phyloP scores from a whole-genome alignment of 2,329 filamentous ascomycete species.

The Escovopsis sp. region DNA sequence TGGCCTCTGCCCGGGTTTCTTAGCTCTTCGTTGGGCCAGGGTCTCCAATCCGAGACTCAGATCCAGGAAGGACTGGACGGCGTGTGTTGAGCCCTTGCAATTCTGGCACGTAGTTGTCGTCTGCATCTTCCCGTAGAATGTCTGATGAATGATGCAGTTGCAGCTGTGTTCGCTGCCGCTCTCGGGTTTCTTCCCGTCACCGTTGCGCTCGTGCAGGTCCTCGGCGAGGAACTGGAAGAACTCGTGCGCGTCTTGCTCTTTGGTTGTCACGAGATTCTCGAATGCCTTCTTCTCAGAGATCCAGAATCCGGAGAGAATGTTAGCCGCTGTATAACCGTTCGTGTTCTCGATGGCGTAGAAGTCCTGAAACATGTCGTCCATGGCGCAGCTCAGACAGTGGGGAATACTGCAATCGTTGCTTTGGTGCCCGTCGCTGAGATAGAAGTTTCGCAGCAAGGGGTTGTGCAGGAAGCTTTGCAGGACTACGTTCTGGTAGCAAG shows the following conservation, averaged over 20 bases:
- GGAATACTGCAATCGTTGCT: conserved; percentile 52
- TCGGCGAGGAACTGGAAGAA: conserved; percentile 94
- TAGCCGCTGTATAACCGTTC: conserved; percentile 80
- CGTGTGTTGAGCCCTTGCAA: conserved; percentile 68
- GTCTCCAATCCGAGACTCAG: conserved; percentile 76
- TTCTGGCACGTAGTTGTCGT: conserved; percentile 83
- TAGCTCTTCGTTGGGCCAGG: conserved; percentile 48
- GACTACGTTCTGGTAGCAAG: conserved; percentile 95
- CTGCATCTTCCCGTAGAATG: conserved; percentile 83
- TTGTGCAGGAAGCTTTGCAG: conserved; percentile 90
- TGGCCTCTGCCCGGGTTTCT: conserved; percentile 35
- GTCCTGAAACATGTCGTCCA: conserved; percentile 61
- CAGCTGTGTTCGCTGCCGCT: conserved; percentile 50
- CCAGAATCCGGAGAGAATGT: conserved; percentile 82
- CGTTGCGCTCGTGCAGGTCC: conserved; percentile 73
- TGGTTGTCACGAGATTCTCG: conserved; percentile 70
- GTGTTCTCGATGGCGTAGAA: conserved; percentile 62
- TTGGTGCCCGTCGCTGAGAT: conserved; percentile 79
- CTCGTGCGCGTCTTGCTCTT: conserved; percentile 93
- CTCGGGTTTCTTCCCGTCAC: conserved; percentile 49
- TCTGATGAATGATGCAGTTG: conserved; percentile 84
- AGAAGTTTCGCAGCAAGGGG: conserved; percentile 79
- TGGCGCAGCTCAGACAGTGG: conserved; percentile 53
- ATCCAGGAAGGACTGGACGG: conserved; percentile 81
- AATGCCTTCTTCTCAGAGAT: conserved; percentile 62